These are phyloP conservation scores for Penicillium lividum DNA, from an alignment of 495 filamentous ascomycete genomes.

Conservation along the genomic window DNA sequence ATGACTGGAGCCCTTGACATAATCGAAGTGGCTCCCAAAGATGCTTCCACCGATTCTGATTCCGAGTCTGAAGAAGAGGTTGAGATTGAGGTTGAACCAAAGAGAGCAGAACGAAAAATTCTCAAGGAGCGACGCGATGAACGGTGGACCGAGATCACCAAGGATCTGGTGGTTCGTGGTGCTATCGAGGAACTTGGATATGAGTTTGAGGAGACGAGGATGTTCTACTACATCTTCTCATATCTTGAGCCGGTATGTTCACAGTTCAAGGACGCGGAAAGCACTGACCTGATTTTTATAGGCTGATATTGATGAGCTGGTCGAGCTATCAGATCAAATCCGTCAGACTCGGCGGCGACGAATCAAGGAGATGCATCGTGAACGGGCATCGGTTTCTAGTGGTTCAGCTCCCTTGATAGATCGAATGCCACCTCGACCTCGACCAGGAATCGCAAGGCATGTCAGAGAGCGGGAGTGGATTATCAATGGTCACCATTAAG, in stretches of 20 bases:
- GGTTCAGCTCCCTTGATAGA: slow-evolving; percentile 12
- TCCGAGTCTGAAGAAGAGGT: slow-evolving; percentile 23
- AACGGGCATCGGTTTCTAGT: slow-evolving; percentile 55
- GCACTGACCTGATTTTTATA: slow-evolving; percentile 32
- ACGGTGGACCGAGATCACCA: slow-evolving; percentile 97
- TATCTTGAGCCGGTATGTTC: slow-evolving; percentile 75
- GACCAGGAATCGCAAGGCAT: slow-evolving; percentile 15
- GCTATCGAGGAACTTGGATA: slow-evolving; percentile 84
- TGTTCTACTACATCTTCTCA: slow-evolving; percentile 89
- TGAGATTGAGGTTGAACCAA: slow-evolving; percentile 21
- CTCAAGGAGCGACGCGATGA: slow-evolving; percentile 53
- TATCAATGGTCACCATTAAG: slow-evolving; percentile 2
- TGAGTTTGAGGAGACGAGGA: slow-evolving; percentile 88
- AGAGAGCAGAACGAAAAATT: slow-evolving; percentile 43
- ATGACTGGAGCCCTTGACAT: slow-evolving; percentile 27
- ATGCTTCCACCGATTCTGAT: slow-evolving; percentile 12
- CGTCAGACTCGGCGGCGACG: slow-evolving; percentile 72
- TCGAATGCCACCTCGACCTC: slow-evolving; percentile 19
- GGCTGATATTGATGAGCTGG: slow-evolving; percentile 84
- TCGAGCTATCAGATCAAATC: slow-evolving; percentile 80
- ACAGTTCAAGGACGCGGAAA: neutral
- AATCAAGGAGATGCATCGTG: slow-evolving; percentile 78
- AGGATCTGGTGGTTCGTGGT: slow-evolving; percentile 84
- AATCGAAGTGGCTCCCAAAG: slow-evolving; percentile 26
- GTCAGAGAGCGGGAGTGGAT: slow-evolving; percentile 31